These are phyloP conservation scores for Chaetomiaceae sp. DNA, from an alignment of 2,329 filamentous ascomycete species.

Conservation along the genomic window DNA sequence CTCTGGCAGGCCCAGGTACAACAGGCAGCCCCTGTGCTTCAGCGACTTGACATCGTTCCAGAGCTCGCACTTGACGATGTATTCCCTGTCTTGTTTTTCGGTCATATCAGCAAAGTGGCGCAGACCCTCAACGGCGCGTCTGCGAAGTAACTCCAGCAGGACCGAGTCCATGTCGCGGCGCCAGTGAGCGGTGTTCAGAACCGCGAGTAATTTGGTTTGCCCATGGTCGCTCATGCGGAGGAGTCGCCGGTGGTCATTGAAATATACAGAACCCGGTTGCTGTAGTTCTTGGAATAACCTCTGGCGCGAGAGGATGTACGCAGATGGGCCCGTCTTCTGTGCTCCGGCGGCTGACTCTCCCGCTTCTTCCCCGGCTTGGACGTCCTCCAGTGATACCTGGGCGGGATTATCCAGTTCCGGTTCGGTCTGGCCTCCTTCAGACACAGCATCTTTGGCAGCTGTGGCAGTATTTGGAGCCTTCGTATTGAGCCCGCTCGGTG, in stretches of 20 bases:
- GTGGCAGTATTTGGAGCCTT: constrained; percentile 2
- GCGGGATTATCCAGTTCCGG: background rate
- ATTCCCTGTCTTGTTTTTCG: constrained; percentile 31
- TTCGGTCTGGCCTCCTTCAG: no score
- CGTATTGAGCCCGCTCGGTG: constrained; percentile 38
- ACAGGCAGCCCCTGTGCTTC: constrained; percentile 42
- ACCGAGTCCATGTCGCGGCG: constrained; percentile 53
- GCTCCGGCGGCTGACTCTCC: background rate
- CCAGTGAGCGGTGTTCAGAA: constrained; percentile 36
- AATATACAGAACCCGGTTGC: constrained; percentile 14
- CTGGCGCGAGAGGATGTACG: constrained; percentile 33
- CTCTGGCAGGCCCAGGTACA: constrained; percentile 37
- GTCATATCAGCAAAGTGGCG: constrained; percentile 35
- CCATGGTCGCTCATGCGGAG: constrained; percentile 16
- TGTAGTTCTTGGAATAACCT: constrained; percentile 31
- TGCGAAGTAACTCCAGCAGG: constrained; percentile 48
- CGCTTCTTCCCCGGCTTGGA: background rate
- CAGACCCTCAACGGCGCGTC: constrained; percentile 44
- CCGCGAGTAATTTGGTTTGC: background rate
- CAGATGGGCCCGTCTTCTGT: constrained; percentile 24
- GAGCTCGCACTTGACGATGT: constrained; percentile 39
- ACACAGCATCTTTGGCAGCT: no score
- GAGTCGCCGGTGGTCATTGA: constrained; percentile 17
- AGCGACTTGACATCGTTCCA: constrained; percentile 43
- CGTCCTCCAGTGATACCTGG: background rate